Percentiles rank a stretch among this genome's conserved stretches.
Conservation (phyloP, 2,329 filamentous ascomycete species). For the Dryadomyces quercus-mongolicae region DNA sequence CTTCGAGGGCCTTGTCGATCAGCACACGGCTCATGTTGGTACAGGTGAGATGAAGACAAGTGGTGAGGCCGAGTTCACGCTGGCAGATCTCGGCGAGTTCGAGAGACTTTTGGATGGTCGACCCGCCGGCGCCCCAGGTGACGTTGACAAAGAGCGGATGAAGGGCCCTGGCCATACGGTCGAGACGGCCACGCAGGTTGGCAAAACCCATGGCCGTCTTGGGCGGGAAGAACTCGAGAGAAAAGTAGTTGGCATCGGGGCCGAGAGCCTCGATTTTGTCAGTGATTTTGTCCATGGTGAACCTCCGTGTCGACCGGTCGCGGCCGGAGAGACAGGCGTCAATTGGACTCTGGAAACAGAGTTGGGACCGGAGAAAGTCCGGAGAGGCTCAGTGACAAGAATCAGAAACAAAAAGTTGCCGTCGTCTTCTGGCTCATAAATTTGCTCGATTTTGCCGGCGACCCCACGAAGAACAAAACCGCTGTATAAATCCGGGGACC, state of each 20-base stretch:
- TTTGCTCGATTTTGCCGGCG: too few relatives aligned
- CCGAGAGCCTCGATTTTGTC: slow-evolving; percentile 90
- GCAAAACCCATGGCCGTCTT: slow-evolving; percentile 76
- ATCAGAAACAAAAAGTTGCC: too few relatives aligned
- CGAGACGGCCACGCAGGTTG: slow-evolving; percentile 83
- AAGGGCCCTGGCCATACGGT: slow-evolving; percentile 87
- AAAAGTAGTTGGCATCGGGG: slow-evolving; percentile 75
- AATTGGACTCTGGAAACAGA: background rate
- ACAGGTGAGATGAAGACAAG: slow-evolving; percentile 90
- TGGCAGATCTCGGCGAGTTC: slow-evolving; percentile 94
- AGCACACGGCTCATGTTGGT: slow-evolving; percentile 88
- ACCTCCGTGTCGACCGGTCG: too few relatives aligned
- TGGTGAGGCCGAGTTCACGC: slow-evolving; percentile 80
- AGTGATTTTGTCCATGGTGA: slow-evolving; percentile 71
- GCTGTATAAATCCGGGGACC: too few relatives aligned
- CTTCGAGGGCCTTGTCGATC: slow-evolving; percentile 80
- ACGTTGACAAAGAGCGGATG: slow-evolving; percentile 92
- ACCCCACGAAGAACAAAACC: too few relatives aligned
- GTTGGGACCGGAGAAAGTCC: background rate
- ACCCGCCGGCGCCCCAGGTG: slow-evolving; percentile 94
- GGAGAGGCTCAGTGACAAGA: too few relatives aligned
- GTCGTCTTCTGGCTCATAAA: too few relatives aligned
- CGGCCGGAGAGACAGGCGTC: too few relatives aligned
- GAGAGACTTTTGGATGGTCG: slow-evolving; percentile 79
- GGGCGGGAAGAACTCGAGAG: slow-evolving; percentile 97